These are phyloP conservation scores for Acrodontium crateriforme DNA, from an alignment of 2,329 filamentous ascomycete species.

Conservation along the genomic window DNA sequence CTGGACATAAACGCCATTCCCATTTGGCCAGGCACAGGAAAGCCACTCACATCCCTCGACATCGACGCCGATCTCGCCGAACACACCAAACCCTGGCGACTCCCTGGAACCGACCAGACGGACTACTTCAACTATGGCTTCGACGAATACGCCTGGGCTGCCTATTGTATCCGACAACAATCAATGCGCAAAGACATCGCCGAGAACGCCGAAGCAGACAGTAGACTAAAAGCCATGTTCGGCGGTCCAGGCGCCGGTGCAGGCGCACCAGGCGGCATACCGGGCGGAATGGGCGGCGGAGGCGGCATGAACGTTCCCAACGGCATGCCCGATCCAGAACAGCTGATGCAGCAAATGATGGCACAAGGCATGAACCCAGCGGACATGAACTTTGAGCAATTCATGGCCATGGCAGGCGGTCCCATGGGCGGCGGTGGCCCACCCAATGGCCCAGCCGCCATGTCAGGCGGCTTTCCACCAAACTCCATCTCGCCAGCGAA, in stretches of 20 bases:
- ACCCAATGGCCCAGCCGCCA: slow-evolving; percentile 2
- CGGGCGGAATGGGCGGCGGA: slow-evolving; percentile 22
- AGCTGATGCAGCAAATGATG: slow-evolving; percentile 42
- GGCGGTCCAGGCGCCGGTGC: slow-evolving; percentile 22
- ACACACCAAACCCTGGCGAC: slow-evolving; percentile 82
- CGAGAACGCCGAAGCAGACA: slow-evolving; percentile 60
- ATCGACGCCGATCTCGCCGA: slow-evolving; percentile 45
- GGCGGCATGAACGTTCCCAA: slow-evolving; percentile 15
- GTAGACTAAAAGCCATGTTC: slow-evolving; percentile 48
- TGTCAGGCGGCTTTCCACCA: slow-evolving; percentile 1
- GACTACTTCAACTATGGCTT: slow-evolving; percentile 99
- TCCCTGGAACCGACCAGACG: slow-evolving; percentile 83
- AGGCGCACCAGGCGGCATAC: slow-evolving; percentile 8
- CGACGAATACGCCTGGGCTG: slow-evolving; percentile 94
- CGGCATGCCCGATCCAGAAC: slow-evolving; percentile 34
- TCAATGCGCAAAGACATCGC: slow-evolving; percentile 61
- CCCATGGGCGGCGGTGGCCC: slow-evolving; percentile 28
- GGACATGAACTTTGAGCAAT: slow-evolving; percentile 39
- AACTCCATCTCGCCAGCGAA: slow-evolving; percentile 11
- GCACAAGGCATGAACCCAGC: slow-evolving; percentile 38
- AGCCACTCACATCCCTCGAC: slow-evolving; percentile 51
- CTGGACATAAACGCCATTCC: slow-evolving; percentile 78
- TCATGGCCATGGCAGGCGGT: slow-evolving; percentile 40
- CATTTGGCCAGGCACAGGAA: slow-evolving; percentile 51
- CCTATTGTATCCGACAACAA: slow-evolving; percentile 84